Evolutionary conservation across 2,329 filamentous ascomycete genomes (phyloP), one percentile per base, ranked within the genome.

Genomic region (Fusarium annulatum): DNA sequence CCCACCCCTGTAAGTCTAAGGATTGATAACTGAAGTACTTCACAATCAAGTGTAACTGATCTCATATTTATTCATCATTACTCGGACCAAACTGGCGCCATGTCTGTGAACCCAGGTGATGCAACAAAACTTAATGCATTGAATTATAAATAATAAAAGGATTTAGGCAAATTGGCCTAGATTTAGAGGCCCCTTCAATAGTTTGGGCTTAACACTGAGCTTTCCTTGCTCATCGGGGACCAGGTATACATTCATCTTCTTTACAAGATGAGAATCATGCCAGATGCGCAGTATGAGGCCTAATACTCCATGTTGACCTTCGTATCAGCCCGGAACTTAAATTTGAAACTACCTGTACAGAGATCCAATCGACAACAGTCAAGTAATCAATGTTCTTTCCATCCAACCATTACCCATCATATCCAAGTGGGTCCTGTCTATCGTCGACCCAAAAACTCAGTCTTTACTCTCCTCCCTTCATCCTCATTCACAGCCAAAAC

Each of bases 391-490:
- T 4, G 21, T 30, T 53, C 23, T 60, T 58, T 48, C 43, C 52
- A 67, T 49, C 53, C 62, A 59, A 61, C 57, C 51, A 67, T 41
- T 46, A 55, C 64, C 68, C 55, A 63, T 55, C 19, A 61, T 30
- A 34, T 15, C 21, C 66, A 71, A 71, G 73, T 75, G 73, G 73
- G 73, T 67, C 72, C 48, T 51, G 63, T 67, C 64, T 53, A 64
- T 73, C 51, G 57, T 39, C 64, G 60, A 67, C 58, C 56, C 34
- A 56, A 73, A 74, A 75, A 64, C 58, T 68, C 66, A 57, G 30
- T 58, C 43, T 18, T 38, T 36, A 34, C 30, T 36, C 28, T 33
- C 39, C 10, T 21, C n/a, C 30, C 33, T 19, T 28, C 39, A 42
- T 55, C 38, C 8, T 39, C 45, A n/a, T 43, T 39, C 48, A 26